A percentile compares a stretch with the other conserved stretches of the same genome.
These are phyloP conservation scores for Colletotrichum echinochloae DNA, from an alignment of 2,329 filamentous ascomycete species.

Conservation along the genomic window DNA sequence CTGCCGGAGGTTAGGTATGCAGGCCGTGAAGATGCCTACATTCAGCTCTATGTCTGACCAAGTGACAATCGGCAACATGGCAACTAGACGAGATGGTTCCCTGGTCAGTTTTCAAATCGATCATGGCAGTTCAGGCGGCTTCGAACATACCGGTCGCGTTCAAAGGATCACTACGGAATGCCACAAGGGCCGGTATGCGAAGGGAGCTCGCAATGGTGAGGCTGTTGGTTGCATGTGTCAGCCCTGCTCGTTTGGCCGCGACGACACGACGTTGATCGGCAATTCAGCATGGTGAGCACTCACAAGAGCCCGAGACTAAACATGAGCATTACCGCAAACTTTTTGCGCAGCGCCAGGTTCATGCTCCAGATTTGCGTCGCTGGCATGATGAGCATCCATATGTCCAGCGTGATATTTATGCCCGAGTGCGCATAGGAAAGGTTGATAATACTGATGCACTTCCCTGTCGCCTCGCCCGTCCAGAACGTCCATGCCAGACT, in stretches of 20 bases:
- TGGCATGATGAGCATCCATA: constrained; percentile 30
- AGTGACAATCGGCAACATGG: constrained; percentile 27
- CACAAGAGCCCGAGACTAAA: constrained; percentile 32
- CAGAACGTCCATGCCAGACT: constrained; percentile 26
- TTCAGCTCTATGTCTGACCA: constrained; percentile 32
- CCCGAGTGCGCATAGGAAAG: constrained; percentile 13
- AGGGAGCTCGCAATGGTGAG: constrained; percentile 20
- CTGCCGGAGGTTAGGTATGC: constrained; percentile 35
- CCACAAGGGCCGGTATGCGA: constrained; percentile 13
- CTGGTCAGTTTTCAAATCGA: neutral
- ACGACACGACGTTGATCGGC: no score
- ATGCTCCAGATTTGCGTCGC: constrained; percentile 24
- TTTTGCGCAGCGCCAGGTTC: constrained; percentile 26
- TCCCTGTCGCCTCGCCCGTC: constrained; percentile 22
- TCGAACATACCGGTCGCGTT: constrained; percentile 26
- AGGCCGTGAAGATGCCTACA: constrained; percentile 26
- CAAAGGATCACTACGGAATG: constrained; percentile 12
- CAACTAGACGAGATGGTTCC: neutral
- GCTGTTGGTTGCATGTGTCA: neutral
- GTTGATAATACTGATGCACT: constrained; percentile 12
- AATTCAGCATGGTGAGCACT: neutral
- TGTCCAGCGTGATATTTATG: constrained; percentile 28
- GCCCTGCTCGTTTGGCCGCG: neutral
- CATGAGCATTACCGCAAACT: constrained; percentile 26
- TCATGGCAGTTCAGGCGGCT: no score